Base-by-base conservation (phyloP, 257 asterid species). In the Echium plantagineum region DNA sequence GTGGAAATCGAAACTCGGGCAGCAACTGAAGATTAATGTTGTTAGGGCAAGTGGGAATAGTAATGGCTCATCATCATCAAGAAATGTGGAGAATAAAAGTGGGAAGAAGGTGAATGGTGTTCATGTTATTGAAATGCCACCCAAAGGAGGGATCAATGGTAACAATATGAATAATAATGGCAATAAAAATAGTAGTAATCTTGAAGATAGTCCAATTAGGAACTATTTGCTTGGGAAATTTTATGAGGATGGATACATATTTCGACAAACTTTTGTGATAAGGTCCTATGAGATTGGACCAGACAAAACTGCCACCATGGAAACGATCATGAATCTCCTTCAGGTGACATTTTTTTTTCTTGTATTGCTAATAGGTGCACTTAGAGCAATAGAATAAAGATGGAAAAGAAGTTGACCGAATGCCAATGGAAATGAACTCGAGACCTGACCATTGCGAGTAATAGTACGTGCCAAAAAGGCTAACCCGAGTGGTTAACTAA, bases 251-350 rank as follows among this genome's bases (percentile, higher is more conserved):
- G 62, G 80, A 57, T 83, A 75, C 58, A 84, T 86, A 42, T 89
- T 71, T 57, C 75, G 97, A 15, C 97, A 89, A 26, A 69, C 90
- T 0, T 89, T 83, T 69, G 85, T 83, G 18, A 77, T 89, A 2
- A 80, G 97, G 80, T 89, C 97, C n/a, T 89, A 89, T 57, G 97
- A 89, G 70, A 89, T 86, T 63, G 97, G 97, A 52, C 94, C 97
- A 9, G 97, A 89, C 67, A 79, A 80, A 68, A 86, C 97, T 57
- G 94, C 97, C 35, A 83, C 97, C 7, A 82, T 89, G 95, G 97
- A 89, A 71, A 85, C 97, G 15, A 76, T 85, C 19, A 85, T 89
- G 97, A 89, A 89, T 80, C 91, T 85, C 62, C 86, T 89, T 15
- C 95, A 88, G 95, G 96, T 85, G 13, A 62, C 0, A 17, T 38